Evolutionary conservation across 345 rosid genomes (phyloP).

Genomic region (Camelina sativa): DNA sequence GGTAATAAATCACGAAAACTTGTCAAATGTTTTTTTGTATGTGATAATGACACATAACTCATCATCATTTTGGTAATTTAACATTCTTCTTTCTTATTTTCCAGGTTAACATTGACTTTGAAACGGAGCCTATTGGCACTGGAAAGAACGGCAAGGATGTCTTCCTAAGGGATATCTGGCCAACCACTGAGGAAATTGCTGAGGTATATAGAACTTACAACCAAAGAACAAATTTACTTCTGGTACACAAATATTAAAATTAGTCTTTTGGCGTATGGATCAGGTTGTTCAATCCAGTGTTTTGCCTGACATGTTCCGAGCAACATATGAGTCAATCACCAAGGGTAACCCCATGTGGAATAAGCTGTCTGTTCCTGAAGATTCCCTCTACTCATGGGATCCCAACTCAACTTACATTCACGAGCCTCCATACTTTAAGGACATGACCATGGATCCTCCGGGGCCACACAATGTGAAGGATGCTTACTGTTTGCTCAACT

Average conservation of each 20-base stretch:
- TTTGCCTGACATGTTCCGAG: slow-evolving; percentile 91
- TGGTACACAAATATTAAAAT: not conserved
- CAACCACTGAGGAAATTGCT: slow-evolving; percentile 85
- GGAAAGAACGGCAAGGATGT: slow-evolving; percentile 84
- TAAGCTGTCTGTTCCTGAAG: slow-evolving; percentile 66
- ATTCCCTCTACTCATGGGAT: slow-evolving; percentile 78
- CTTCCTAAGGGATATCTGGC: slow-evolving; percentile 95
- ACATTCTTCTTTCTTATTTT: not conserved
- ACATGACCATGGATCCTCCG: slow-evolving; percentile 90
- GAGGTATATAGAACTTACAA: slow-evolving; percentile 53
- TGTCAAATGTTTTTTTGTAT: slow-evolving; percentile 3
- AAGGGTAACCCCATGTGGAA: slow-evolving; percentile 98
- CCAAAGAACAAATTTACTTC: not conserved
- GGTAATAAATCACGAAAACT: slow-evolving; percentile 42
- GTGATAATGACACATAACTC: not conserved
- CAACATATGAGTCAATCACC: slow-evolving; percentile 90
- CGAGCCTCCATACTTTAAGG: slow-evolving; percentile 96
- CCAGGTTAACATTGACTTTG: slow-evolving; percentile 96
- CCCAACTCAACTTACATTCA: slow-evolving; percentile 93
- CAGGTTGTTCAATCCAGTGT: slow-evolving; percentile 95
- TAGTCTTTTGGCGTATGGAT: not conserved
- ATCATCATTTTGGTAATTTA: not conserved
- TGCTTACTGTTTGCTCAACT: slow-evolving; percentile 90
- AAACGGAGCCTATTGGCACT: slow-evolving; percentile 87
- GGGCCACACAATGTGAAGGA: slow-evolving; percentile 91